These are phyloP conservation scores for Raddia distichophylla DNA, from an alignment of 176 grass and related monocot species.

Conservation along the genomic window DNA sequence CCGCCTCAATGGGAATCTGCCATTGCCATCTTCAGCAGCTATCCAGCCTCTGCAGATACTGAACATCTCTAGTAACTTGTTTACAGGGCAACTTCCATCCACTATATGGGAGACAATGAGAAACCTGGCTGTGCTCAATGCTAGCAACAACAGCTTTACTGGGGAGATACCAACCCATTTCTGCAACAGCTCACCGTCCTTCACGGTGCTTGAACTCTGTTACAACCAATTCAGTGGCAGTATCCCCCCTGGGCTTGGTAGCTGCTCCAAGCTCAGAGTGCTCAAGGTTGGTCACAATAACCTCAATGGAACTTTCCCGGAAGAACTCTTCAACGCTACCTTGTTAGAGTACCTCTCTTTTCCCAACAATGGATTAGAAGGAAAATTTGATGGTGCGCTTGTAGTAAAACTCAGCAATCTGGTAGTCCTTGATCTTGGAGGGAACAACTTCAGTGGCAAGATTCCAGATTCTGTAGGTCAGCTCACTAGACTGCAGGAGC, in stretches of 20 bases:
- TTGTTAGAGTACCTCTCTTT: conserved; percentile 30
- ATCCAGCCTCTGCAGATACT: conserved; percentile 28
- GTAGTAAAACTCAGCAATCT: conserved; percentile 32
- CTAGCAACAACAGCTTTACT: conserved; percentile 53
- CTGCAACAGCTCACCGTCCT: conserved; percentile 11
- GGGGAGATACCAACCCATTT: conserved; percentile 28
- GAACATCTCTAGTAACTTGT: conserved; percentile 55
- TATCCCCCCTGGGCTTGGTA: background rate
- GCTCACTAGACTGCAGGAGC: conserved; percentile 36
- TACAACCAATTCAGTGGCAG: conserved; percentile 37
- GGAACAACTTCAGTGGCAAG: background rate
- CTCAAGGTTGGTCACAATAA: conserved; percentile 43
- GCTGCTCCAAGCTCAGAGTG: conserved; percentile 33
- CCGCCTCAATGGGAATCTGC: conserved; percentile 11
- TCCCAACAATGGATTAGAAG: conserved; percentile 3
- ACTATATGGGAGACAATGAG: conserved; percentile 12
- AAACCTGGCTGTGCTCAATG: conserved; percentile 37
- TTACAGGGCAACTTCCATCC: conserved; percentile 37
- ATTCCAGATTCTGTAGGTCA: conserved; percentile 35
- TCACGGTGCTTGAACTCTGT: conserved; percentile 27
- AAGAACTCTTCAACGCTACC: conserved; percentile 41
- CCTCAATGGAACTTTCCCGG: conserved; percentile 20
- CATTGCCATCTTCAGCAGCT: background rate
- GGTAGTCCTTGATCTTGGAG: conserved; percentile 31
- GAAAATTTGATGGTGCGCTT: background rate